Conservation (phyloP, 2,329 filamentous ascomycete genomes). For the Cadophora sp. region DNA sequence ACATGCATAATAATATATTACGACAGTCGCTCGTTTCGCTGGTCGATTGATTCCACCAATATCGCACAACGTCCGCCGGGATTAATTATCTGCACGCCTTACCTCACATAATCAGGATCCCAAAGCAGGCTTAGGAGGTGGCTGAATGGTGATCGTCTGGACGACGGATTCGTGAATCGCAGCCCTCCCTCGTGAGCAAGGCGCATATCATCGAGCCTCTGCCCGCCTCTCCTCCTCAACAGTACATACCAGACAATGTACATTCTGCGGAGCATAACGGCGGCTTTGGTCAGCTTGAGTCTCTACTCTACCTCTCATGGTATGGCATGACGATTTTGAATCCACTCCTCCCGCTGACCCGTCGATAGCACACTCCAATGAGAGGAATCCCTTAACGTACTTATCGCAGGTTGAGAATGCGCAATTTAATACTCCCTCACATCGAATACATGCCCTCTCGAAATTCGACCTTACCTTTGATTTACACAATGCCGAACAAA, state of each 20-base stretch:
- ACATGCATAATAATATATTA: constrained; percentile 19
- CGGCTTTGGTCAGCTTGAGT: constrained; percentile 35
- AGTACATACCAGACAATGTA: constrained; percentile 30
- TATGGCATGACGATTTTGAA: constrained; percentile 20
- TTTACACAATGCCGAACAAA: constrained; percentile 69
- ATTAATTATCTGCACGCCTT: constrained; percentile 14
- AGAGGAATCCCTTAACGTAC: constrained; percentile 78
- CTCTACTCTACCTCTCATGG: constrained; percentile 33
- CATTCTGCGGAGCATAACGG: constrained; percentile 37
- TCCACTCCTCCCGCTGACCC: neutral
- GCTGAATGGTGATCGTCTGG: constrained; percentile 16
- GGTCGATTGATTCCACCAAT: constrained; percentile 25
- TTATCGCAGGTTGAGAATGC: constrained; percentile 77
- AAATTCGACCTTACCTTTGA: constrained; percentile 86
- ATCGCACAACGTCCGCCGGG: neutral
- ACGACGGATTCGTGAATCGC: constrained; percentile 14
- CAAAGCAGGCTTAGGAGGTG: constrained; percentile 11
- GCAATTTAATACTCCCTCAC: constrained; percentile 77
- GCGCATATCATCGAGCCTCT: constrained; percentile 10
- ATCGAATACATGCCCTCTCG: constrained; percentile 80
- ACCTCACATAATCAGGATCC: constrained; percentile 12
- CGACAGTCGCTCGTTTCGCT: constrained; percentile 32
- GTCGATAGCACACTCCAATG: constrained; percentile 68
- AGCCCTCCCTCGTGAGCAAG: constrained; percentile 11
- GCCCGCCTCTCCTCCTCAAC: constrained; percentile 2